Evolutionary conservation across 2,329 filamentous ascomycete species (phyloP), one percentile per base, ranked within the genome.

Genomic region (Fusarium tuaranense): DNA sequence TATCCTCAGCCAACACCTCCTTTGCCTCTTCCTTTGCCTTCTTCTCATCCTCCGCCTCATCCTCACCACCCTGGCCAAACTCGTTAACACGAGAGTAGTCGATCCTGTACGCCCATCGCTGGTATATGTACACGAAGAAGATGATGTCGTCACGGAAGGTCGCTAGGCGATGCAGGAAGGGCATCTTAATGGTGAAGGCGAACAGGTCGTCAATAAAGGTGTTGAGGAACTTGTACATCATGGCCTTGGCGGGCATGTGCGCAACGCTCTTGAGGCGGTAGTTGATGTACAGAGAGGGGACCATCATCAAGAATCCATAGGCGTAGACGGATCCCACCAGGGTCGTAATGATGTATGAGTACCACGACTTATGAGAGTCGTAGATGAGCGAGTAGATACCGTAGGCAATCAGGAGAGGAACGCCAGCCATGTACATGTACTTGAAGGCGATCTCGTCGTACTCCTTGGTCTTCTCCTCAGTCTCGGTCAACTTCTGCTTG

Each of bases 171-270:
- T 99, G 97, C 62, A 99, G 88, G 72, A 95, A 91, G 1, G 97
- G 97, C 97, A 99, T 99, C 87, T 98, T 98, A 87, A 99, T 98
- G 44, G 97, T 99, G 80, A 98, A 99, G 3, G 97, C 97, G 81
- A 99, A 99, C 36, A 99, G 88, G 81, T 99, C 97, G 84, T 99
- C 97, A 82, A 99, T 98, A 83, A 99, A 99, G 7, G 97, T 98
- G 86, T 98, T 98, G 75, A 98, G 87, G 85, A 98, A 98, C 86
- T 98, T 98, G 90, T 98, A 98, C 83, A 92, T 96, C 95, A 99
- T 97, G 58, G 97, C 95, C 86, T 95, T 96, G 76, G 89, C 94
- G 2, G 97, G 95, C 96, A 99, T 98, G 85, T 99, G 97, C 13
- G 97, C 97, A 38, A 98, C 94, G 76, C 92, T 93, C 89, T 96